These are phyloP conservation scores for Lachnellula occidentalis DNA, from an alignment of 2,329 filamentous ascomycete species.

Conservation along the genomic window DNA sequence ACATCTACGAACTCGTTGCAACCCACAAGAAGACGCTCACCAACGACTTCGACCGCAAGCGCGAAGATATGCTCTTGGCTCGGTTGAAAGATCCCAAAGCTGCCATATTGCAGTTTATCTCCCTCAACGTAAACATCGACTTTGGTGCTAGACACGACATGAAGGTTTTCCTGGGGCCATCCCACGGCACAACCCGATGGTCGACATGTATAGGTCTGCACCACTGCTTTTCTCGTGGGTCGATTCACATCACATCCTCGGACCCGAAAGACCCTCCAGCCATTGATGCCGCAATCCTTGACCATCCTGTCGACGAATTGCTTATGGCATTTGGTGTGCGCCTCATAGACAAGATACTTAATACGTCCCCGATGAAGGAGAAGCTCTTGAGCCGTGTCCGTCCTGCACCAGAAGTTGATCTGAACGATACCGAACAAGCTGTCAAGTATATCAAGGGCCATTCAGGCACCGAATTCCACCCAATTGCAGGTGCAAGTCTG, in stretches of 20 bases:
- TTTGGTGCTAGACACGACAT: too few relatives aligned
- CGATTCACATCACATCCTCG: conserved; percentile 34
- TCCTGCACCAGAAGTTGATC: conserved; percentile 2
- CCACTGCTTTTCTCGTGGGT: conserved; percentile 38
- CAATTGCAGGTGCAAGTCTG: conserved; percentile 81
- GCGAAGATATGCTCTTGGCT: too few relatives aligned
- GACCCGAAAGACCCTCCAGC: conserved; percentile 31
- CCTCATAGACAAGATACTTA: conserved; percentile 5
- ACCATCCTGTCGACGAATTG: conserved; percentile 2
- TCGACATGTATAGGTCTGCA: conserved; percentile 33
- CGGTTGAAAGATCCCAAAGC: background rate
- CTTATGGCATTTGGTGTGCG: conserved; percentile 6
- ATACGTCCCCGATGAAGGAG: conserved; percentile 12
- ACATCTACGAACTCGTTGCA: too few relatives aligned
- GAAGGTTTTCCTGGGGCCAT: too few relatives aligned
- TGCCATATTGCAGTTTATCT: conserved; percentile 7
- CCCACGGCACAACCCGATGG: too few relatives aligned
- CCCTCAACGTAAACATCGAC: conserved; percentile 1
- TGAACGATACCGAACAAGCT: background rate
- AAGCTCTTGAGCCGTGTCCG: conserved; percentile 9
- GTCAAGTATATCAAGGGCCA: conserved; percentile 7
- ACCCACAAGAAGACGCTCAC: too few relatives aligned
- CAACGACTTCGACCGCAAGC: too few relatives aligned
- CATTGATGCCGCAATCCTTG: conserved; percentile 31
- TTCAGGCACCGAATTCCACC: conserved; percentile 54